Evolutionary conservation across 2,329 filamentous ascomycete genomes (phyloP).

Genomic region (Tolypocladium capitatum): DNA sequence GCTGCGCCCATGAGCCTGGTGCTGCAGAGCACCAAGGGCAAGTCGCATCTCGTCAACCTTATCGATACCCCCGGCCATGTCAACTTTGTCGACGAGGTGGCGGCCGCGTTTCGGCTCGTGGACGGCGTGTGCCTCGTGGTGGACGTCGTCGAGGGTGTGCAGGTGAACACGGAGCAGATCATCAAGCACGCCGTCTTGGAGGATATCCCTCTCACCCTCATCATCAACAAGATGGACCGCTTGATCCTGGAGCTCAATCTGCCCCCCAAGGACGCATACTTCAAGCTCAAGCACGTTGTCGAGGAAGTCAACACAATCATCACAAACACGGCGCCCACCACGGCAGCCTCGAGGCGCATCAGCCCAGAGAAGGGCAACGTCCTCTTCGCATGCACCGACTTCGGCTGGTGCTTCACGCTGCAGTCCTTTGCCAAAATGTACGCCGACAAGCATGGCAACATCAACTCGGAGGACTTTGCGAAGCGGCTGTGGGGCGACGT

Average conservation of each 20-base stretch:
- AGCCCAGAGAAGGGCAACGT: conserved; percentile 97
- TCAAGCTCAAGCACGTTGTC: conserved; percentile 97
- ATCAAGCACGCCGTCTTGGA: conserved; percentile 92
- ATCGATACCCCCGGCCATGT: conserved; percentile 95
- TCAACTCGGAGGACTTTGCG: conserved; percentile 74
- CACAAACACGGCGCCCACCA: conserved; percentile 70
- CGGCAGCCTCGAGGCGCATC: conserved; percentile 64
- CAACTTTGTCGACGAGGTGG: conserved; percentile 96
- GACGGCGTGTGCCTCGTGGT: conserved; percentile 91
- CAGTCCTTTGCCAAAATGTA: conserved; percentile 96
- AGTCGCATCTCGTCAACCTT: conserved; percentile 90
- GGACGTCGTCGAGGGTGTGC: conserved; percentile 97
- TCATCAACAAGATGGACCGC: conserved; percentile 96
- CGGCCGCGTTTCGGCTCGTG: conserved; percentile 70
- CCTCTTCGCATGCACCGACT: conserved; percentile 83
- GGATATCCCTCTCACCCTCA: conserved; percentile 73
- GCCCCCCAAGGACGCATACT: conserved; percentile 90
- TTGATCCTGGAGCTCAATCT: conserved; percentile 89
- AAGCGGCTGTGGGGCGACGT: conserved; percentile 88
- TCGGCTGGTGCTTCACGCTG: conserved; percentile 95
- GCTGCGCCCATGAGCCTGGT: conserved; percentile 89
- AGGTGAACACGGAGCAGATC: conserved; percentile 91
- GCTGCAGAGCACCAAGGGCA: conserved; percentile 75
- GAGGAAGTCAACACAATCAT: conserved; percentile 97
- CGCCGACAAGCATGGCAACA: conserved; percentile 68